Base-by-base conservation (phyloP, 495 filamentous ascomycete species). In the Talaromyces borbonicus region DNA sequence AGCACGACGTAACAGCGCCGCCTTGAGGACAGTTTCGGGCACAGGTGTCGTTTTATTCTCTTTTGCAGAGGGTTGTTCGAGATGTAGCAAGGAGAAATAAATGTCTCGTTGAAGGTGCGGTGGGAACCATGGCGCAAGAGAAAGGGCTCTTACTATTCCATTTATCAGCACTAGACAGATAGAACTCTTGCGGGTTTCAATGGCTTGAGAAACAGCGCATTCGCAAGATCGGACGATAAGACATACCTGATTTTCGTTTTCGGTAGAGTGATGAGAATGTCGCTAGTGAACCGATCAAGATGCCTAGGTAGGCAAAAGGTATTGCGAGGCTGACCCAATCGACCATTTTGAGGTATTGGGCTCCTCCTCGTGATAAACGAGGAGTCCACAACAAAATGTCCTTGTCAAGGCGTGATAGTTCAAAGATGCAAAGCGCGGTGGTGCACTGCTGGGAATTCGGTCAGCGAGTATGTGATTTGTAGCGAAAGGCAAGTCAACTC, bases 211-310 rank as follows among this genome's bases (percentile, higher is more conserved):
- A n/a, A n/a, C n/a, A n/a, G n/a, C n/a, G n/a, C n/a, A n/a, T n/a
- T n/a, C n/a, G 20, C 8, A 27, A n/a, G 30, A 33, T 32, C 44
- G 15, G 30, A 31, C 15, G 32, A 29, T 30, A 49, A 32, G 46
- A 76, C 84, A 46, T 69, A 90, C 86, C 66, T 50, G 85, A 79
- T 82, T 95, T 93, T 65, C 90, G 81, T 72, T 90, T 90, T 49
- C 90, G 80, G 62, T 97, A 97, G 31, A 96, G 74, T 27, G 79
- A 85, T 19, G 86, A 90, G 68, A 97, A 98, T 52, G 87, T 93
- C 54, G 81, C 80, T 30, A 98, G 73, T 24, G 88, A 90, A 56
- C 89, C 89, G 51, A 87, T 71, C 30, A 98, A 77, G 43, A 97
- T 80, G 47, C 74, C 75, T 43, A 97, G 77, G 65, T 98, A 98